Evolutionary conservation across 768 basidiomycete genomes (phyloP).

Genomic region (Termitomyces sp.): DNA sequence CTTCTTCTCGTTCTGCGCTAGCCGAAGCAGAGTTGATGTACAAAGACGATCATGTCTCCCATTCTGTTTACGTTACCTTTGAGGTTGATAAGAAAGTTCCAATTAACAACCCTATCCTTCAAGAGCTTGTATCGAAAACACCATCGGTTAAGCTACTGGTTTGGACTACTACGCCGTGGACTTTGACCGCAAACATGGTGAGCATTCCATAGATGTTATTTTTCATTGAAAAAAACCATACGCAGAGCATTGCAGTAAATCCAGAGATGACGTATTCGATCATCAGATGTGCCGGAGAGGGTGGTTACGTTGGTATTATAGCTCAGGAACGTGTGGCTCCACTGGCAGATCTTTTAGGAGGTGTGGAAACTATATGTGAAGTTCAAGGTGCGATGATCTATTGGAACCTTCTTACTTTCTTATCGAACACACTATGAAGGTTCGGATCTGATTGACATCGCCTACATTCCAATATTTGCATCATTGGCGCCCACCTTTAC

Average conservation of each 20-base stretch:
- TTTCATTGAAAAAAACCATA: neutral
- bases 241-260: slow-evolving; percentile 85
- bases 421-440: slow-evolving; percentile 24
- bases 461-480: slow-evolving; percentile 61
- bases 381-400: slow-evolving; percentile 27
- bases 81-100: slow-evolving; percentile 36
- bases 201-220: slow-evolving; percentile 11
- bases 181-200: slow-evolving; percentile 92
- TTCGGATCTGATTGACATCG: slow-evolving; percentile 49
- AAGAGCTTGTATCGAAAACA: slow-evolving; percentile 22
- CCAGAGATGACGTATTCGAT: slow-evolving; percentile 63
- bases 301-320: slow-evolving; percentile 32
- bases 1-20: slow-evolving; percentile 88
- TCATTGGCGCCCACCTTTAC: slow-evolving; percentile 20
- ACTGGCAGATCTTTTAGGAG: slow-evolving; percentile 29
- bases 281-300: slow-evolving; percentile 23
- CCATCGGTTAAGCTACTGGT: slow-evolving; percentile 56
- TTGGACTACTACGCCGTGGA: slow-evolving; percentile 99
- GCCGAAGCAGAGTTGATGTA: slow-evolving; percentile 94
- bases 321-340: slow-evolving; percentile 45
- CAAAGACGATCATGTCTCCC: slow-evolving; percentile 82
- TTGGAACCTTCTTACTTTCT: neutral
- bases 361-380: slow-evolving; percentile 27
- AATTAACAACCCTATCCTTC: slow-evolving; percentile 19
- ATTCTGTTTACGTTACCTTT: slow-evolving; percentile 84